Base-by-base conservation (phyloP, 2,329 filamentous ascomycete genomes). In the Penicillium italicum region DNA sequence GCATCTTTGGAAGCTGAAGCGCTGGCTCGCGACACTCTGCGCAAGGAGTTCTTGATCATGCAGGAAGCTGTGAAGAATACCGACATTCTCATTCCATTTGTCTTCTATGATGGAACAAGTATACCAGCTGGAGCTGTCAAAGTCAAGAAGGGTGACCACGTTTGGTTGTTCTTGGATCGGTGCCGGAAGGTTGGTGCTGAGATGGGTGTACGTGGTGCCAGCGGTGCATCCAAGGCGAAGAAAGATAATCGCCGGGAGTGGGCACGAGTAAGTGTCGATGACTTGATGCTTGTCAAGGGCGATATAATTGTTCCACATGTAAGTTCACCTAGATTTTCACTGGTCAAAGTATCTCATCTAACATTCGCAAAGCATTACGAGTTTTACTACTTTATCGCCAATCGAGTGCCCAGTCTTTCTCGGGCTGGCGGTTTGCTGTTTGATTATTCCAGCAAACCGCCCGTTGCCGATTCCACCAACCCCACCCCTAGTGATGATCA, bases 341-440 rank as follows among this genome's bases (percentile, higher is more conserved):
- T 4, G 4, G 43, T 28, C 1, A 18, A n/a, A 20, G 28, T 9
- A n/a, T 28, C 3, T 11, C 31, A 20, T 40, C 58, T 59, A 34
- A 60, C 14, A 53, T 38, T 42, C 18, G 34, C 36, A 4, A 69
- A 97, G 91, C 94, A 99, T 74, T 97, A 95, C 70, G 93, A 97
- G 62, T 91, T 99, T 71, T 94, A 97, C 73, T 94, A 93, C 76
- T 97, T 99, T 76, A 86, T 97, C 70, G 88, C 96, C 72, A 97
- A 97, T 60, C 66, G 72, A 50, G 64, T 78, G 4, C 67, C 72
- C 73, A 90, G 88, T 67, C 89, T 85, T 26, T 74, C 84, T 2
- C 90, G 89, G 2, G 87, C 89, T n/a, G 85, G 85, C 36, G 87
- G 89, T 49, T 78, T 84, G 6, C 78, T 99, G 10, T 97, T 99